These are phyloP conservation scores for Oryza brachyantha DNA, from an alignment of 176 grass and related monocot species.

Conservation along the genomic window DNA sequence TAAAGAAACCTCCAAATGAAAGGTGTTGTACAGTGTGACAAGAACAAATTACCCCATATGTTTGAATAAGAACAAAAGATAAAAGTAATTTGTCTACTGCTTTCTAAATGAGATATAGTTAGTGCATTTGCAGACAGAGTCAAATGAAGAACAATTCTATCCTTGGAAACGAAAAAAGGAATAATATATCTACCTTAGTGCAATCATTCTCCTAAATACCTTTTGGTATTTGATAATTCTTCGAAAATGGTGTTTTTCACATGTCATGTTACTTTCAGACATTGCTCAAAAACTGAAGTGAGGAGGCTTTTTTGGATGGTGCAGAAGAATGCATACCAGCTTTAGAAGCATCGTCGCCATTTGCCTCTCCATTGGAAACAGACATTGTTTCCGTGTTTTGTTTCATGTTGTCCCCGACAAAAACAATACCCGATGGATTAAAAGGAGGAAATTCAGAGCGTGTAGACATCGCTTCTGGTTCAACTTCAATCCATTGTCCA, in stretches of 20 bases:
- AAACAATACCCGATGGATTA: constrained; percentile 70
- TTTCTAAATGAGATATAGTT: background rate
- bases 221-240: constrained; percentile 8
- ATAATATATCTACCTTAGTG: background rate
- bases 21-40: background rate
- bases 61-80: constrained; percentile 3
- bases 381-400: constrained; percentile 37
- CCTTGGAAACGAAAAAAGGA: background rate
- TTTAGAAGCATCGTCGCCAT: constrained; percentile 61
- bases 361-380: constrained; percentile 47
- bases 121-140: background rate
- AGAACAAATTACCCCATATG: background rate
- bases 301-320: background rate
- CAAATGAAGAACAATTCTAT: constrained; percentile 2
- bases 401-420: constrained; percentile 61
- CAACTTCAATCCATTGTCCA: constrained; percentile 98
- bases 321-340: constrained; percentile 45
- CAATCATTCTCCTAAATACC: background rate
- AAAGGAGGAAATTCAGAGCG: constrained; percentile 90
- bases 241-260: background rate
- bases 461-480: constrained; percentile 83
- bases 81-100: background rate
- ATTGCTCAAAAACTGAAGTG: background rate
- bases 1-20: background rate
- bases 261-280: background rate